Conservation (phyloP, 1,284 basidiomycete species). For the Marasmius sp. region DNA sequence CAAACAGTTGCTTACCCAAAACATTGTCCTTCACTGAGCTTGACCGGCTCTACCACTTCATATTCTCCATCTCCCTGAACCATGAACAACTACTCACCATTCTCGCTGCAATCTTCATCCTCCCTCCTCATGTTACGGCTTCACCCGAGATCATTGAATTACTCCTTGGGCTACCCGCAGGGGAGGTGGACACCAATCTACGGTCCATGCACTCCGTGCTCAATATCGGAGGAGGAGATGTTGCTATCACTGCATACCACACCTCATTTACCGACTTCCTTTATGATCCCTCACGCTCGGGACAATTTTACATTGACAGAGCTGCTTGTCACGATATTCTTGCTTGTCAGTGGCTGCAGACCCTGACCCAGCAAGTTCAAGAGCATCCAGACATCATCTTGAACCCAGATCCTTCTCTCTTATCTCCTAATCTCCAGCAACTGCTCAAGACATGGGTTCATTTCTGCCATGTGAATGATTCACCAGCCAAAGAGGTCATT, state of each 20-base stretch:
- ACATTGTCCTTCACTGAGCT: conserved; percentile 14
- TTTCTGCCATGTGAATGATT: too few species aligned
- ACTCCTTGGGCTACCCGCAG: not conserved
- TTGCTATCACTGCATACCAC: not conserved
- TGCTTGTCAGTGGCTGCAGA: not conserved
- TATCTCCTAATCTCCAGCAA: too few species aligned
- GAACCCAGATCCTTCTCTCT: too few species aligned
- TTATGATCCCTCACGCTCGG: not conserved
- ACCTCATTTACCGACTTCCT: not conserved
- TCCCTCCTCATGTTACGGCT: not conserved
- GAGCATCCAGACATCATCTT: too few species aligned
- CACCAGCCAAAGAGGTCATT: too few species aligned
- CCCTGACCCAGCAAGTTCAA: not conserved
- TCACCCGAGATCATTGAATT: not conserved
- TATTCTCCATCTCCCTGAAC: not conserved
- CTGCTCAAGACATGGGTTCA: too few species aligned
- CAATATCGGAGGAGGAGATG: not conserved
- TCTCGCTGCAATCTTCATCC: not conserved
- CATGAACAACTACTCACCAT: not conserved
- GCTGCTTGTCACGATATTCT: not conserved
- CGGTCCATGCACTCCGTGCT: not conserved
- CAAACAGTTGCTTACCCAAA: too few species aligned
- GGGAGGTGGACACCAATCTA: not conserved
- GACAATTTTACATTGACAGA: not conserved
- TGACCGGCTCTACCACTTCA: conserved; percentile 15